phyloP scores from a whole-genome alignment of 2,329 filamentous ascomycete species.

The Penicillium griseofulvum region DNA sequence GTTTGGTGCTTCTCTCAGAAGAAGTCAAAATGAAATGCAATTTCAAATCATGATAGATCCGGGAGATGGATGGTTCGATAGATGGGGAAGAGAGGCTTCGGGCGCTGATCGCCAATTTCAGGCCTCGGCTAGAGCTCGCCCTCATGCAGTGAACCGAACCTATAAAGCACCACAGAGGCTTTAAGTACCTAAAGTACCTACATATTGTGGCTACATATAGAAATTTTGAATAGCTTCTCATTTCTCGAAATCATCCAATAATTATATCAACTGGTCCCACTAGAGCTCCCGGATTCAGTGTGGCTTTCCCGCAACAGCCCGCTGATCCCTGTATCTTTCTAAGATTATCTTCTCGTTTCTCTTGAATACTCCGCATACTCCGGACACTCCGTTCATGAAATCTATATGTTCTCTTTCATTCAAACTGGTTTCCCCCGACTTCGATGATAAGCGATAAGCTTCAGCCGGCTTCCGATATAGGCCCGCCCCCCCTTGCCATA shows the following conservation, averaged over 20 bases:
- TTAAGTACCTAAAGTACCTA: not conserved
- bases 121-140: constrained; percentile 32
- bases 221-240: not conserved
- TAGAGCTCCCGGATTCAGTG: constrained; percentile 16
- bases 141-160: not conserved
- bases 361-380: not conserved
- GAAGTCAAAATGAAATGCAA: not conserved
- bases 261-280: not conserved
- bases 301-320: constrained; percentile 3
- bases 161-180: not conserved
- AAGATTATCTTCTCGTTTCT: not conserved
- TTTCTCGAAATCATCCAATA: not conserved
- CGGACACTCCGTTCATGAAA: not conserved
- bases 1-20: not conserved
- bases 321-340: not conserved
- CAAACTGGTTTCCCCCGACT: not conserved
- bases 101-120: constrained; percentile 19
- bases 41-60: constrained; percentile 5
- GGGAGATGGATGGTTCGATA: constrained; percentile 9
- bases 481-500: constrained; percentile 20
- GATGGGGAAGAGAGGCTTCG: constrained; percentile 15
- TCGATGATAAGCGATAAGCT: constrained; percentile 26
- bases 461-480: constrained; percentile 19
- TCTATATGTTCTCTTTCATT: not conserved
- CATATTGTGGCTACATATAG: not conserved